Conservation (phyloP, 768 basidiomycete genomes). For the Sarcodon sp. region DNA sequence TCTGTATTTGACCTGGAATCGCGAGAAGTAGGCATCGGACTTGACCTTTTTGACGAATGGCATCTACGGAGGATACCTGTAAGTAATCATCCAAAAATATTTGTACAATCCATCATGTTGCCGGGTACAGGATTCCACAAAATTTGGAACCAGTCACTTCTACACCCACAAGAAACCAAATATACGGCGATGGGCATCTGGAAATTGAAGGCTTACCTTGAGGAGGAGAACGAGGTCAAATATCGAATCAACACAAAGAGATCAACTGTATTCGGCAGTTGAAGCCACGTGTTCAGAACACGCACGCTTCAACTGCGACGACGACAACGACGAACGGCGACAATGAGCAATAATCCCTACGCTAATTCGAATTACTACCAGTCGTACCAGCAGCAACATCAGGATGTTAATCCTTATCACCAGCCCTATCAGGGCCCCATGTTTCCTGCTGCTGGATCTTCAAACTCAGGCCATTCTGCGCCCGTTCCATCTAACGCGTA, state of each 20-base stretch:
- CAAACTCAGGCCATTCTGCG: constrained; percentile 54
- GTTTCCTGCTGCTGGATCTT: constrained; percentile 50
- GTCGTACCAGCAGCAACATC: constrained; percentile 21
- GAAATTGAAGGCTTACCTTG: constrained; percentile 25
- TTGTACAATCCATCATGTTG: too few relatives aligned
- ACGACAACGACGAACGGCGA: not conserved
- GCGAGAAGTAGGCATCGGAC: constrained; percentile 94
- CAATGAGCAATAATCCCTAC: constrained; percentile 6
- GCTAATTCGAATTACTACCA: constrained; percentile 29
- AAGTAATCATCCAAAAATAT: not conserved
- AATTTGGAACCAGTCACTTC: too few relatives aligned
- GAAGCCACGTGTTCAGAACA: too few relatives aligned
- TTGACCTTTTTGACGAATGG: constrained; percentile 98
- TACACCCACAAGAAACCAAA: too few relatives aligned
- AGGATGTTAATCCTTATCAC: constrained; percentile 70
- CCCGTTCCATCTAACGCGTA: constrained; percentile 85
- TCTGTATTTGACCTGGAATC: constrained; percentile 98
- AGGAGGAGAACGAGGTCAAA: constrained; percentile 17
- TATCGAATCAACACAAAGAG: too few relatives aligned
- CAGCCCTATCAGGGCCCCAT: constrained; percentile 70
- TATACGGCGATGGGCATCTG: not conserved
- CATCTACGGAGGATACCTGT: constrained; percentile 35
- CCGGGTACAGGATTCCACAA: too few relatives aligned
- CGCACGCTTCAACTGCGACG: not conserved
- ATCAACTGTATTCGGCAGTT: too few relatives aligned